phyloP scores from a whole-genome alignment of 2,329 filamentous ascomycete species.

The Sphaerostilbella broomeana region DNA sequence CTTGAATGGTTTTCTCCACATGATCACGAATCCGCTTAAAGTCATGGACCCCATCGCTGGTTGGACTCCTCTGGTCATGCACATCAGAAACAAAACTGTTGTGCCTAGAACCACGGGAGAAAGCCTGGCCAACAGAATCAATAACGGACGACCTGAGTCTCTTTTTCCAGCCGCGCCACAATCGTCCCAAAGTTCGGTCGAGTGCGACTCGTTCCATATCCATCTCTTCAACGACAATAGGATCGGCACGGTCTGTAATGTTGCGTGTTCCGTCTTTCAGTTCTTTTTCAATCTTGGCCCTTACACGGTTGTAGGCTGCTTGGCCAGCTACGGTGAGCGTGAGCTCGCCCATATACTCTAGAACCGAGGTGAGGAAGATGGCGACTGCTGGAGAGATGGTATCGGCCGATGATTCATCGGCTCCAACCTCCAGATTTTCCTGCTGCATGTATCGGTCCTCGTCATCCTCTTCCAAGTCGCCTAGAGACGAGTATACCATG shows the following conservation, averaged over 20 bases:
- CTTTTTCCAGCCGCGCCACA: constrained; percentile 97
- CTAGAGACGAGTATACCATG: constrained; percentile 96
- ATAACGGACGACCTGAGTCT: constrained; percentile 55
- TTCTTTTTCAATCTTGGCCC: constrained; percentile 52
- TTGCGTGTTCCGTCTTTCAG: constrained; percentile 45
- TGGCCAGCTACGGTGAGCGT: constrained; percentile 81
- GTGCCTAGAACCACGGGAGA: constrained; percentile 34
- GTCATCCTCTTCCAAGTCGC: constrained; percentile 96
- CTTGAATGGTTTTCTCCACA: constrained; percentile 16
- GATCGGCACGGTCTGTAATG: constrained; percentile 49
- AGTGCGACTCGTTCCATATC: constrained; percentile 92
- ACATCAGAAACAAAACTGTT: constrained; percentile 33
- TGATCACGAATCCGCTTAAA: constrained; percentile 14
- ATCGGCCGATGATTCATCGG: constrained; percentile 53
- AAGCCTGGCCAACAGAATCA: constrained; percentile 42
- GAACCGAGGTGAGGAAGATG: constrained; percentile 90
- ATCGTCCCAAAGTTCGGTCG: constrained; percentile 76
- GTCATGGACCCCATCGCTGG: constrained; percentile 9
- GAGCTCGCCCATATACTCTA: constrained; percentile 92
- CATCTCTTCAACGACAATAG: constrained; percentile 76
- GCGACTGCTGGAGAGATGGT: constrained; percentile 83
- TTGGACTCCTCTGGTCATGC: constrained; percentile 23
- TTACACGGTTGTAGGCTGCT: constrained; percentile 66
- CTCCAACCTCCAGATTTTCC: constrained; percentile 59
- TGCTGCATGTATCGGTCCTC: constrained; percentile 83